Evolutionary conservation across 1,284 basidiomycete genomes (phyloP).

Genomic region (Malassezia equina): DNA sequence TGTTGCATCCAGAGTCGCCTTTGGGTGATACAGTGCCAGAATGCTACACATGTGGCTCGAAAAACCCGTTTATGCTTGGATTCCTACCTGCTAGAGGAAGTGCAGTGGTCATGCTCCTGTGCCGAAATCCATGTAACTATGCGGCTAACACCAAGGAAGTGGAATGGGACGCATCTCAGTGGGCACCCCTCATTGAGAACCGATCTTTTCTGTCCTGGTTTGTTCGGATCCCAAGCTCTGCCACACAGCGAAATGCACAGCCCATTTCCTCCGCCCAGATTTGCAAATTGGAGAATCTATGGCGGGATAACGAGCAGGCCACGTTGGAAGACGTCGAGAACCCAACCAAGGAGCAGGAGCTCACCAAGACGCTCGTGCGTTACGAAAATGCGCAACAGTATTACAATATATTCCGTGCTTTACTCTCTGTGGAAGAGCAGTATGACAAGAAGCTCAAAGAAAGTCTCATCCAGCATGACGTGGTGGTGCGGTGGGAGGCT

Average conservation of each 20-base stretch:
- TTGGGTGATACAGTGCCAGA: conserved; percentile 95
- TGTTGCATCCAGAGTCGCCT: conserved; percentile 84
- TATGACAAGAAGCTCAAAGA: conserved; percentile 97
- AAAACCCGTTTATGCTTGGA: conserved; percentile 97
- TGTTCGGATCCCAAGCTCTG: conserved; percentile 89
- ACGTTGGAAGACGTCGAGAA: conserved; percentile 94
- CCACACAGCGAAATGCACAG: conserved; percentile 83
- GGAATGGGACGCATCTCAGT: conserved; percentile 92
- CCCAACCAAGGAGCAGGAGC: conserved; percentile 67
- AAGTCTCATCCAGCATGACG: conserved; percentile 92
- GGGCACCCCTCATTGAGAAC: conserved; percentile 97
- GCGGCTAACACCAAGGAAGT: conserved; percentile 81
- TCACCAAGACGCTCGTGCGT: conserved; percentile 62
- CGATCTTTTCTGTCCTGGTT: conserved; percentile 96
- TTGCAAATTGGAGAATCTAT: conserved; percentile 90
- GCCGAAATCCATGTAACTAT: conserved; percentile 96
- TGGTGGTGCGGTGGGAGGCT: conserved; percentile 83
- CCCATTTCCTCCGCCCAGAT: conserved; percentile 95
- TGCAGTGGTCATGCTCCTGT: conserved; percentile 95
- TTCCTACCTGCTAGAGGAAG: conserved; percentile 99
- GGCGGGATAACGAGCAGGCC: conserved; percentile 90
- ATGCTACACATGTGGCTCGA: conserved; percentile 94
- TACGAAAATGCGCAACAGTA: conserved; percentile 99
- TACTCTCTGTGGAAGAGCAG: conserved; percentile 99
- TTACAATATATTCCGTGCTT: conserved; percentile 94